Conservation (phyloP, 192 early-diverging fungal species). For the Coemansia sp. region DNA sequence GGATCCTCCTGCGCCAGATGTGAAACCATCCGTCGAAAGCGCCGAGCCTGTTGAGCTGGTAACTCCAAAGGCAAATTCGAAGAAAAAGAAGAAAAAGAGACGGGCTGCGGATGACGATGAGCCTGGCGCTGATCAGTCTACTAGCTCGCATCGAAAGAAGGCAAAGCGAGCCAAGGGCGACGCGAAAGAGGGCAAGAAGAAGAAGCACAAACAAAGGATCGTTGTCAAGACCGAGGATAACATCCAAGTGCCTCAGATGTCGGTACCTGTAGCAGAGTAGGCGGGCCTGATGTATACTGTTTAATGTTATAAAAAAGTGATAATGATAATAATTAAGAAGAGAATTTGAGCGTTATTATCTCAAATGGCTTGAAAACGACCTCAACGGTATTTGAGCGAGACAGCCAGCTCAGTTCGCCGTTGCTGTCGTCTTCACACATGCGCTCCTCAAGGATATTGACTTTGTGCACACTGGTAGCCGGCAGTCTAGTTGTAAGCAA, state of each 20-base stretch:
- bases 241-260: background rate
- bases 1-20: background rate
- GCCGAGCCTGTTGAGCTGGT: background rate
- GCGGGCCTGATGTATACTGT: too few species aligned
- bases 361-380: slow-evolving; percentile 67
- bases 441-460: slow-evolving; percentile 83
- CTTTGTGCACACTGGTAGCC: slow-evolving; percentile 46
- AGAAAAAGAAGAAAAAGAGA: background rate
- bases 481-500: slow-evolving; percentile 29
- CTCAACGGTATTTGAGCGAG: slow-evolving; percentile 30
- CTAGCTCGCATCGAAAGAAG: background rate
- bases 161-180: background rate
- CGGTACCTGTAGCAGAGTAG: background rate
- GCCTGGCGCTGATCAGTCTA: background rate
- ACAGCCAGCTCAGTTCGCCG: slow-evolving; percentile 28
- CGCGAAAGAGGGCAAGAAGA: slow-evolving; percentile 1
- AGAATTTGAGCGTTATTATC: slow-evolving; percentile 63
- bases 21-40: background rate
- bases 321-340: background rate
- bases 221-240: background rate
- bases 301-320: too few species aligned
- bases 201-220: slow-evolving; percentile 6
- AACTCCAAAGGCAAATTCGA: background rate
- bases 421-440: slow-evolving; percentile 35
- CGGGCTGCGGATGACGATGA: background rate